These are phyloP conservation scores for Silene uniflora DNA, from an alignment of 148 eudicot genomes.

Conservation along the genomic window DNA sequence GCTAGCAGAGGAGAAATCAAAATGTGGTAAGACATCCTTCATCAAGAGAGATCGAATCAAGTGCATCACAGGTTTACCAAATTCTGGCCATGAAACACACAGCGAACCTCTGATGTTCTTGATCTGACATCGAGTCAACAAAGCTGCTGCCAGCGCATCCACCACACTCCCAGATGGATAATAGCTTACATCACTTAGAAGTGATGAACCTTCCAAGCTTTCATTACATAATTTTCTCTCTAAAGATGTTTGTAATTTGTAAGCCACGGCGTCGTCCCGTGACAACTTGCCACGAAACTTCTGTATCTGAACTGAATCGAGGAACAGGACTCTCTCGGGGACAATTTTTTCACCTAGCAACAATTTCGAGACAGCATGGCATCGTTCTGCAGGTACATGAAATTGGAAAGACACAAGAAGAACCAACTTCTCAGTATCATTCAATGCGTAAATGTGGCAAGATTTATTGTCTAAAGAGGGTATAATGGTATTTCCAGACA, in stretches of 20 bases:
- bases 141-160: constrained; percentile 79
- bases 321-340: constrained; percentile 65
- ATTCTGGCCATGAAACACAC: constrained; percentile 78
- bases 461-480: constrained; percentile 64
- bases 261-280: constrained; percentile 64
- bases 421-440: constrained; percentile 39
- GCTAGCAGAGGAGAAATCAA: constrained; percentile 31
- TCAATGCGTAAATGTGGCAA: constrained; percentile 60
- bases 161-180: constrained; percentile 86
- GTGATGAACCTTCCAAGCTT: constrained; percentile 21
- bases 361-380: constrained; percentile 60
- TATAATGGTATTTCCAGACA: constrained; percentile 54
- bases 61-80: constrained; percentile 49
- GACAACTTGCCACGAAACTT: constrained; percentile 83
- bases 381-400: constrained; percentile 63
- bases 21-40: constrained; percentile 44
- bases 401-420: constrained; percentile 57
- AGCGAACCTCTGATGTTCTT: constrained; percentile 62
- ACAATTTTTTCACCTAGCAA: constrained; percentile 63
- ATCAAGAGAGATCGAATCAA: constrained; percentile 52
- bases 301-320: constrained; percentile 69
- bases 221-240: constrained; percentile 33
- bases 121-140: constrained; percentile 60
- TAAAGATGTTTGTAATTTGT: constrained; percentile 69
- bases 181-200: constrained; percentile 53